Base-by-base conservation (phyloP, 495 filamentous ascomycete genomes). In the Opeltia flavorubescens region DNA sequence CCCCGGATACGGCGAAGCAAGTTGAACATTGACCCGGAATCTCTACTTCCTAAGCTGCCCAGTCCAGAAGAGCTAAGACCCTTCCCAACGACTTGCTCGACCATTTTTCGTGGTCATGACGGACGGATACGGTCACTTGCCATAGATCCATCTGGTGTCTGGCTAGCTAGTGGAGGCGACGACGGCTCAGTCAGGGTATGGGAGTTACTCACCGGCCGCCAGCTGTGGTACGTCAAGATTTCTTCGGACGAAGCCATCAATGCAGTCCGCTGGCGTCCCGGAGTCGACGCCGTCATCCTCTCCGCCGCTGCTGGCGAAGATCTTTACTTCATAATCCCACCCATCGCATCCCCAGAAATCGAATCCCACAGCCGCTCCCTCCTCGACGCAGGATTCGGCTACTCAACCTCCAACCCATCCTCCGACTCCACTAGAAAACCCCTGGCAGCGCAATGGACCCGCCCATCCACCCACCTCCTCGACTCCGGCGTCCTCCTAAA, bases 1-100 rank as follows among this genome's bases (percentile, higher is more conserved):
- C 93, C 93, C 40, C 71, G 91, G 52, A 80, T 96, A 47, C 78
- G 93, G 46, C 80, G 89, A 54, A 95, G 85, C 66, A 86, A 89
- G 62, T 72, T 96, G 56, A 94, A 95, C 63, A 95, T 98, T 56
- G 91, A 98, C 54, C 91, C 91, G 4, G 84, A 87, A 61, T 91
- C 84, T 35, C 65, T 98, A 29, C 76, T 98, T 30, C 93, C 91
- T 21, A 96, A 96, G 59, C 71, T 98, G 8, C 93, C 91, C n/a
- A 83, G 80, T 48, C 91, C 91, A 2, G 84, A 94, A 44, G 91
- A 96, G 55, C 68, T 98, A 38, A 80, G 82, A 55, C 91, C 91
- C 2, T 98, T 96, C 72, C 91, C 91, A 7, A 94, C 88, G 0
- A 77, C 80, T 3, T 87, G 81, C 47, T 80, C 84, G 18, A 84